Evolutionary conservation across 192 early-diverging fungal genomes (phyloP).

Genomic region (Pilaira anomala): DNA sequence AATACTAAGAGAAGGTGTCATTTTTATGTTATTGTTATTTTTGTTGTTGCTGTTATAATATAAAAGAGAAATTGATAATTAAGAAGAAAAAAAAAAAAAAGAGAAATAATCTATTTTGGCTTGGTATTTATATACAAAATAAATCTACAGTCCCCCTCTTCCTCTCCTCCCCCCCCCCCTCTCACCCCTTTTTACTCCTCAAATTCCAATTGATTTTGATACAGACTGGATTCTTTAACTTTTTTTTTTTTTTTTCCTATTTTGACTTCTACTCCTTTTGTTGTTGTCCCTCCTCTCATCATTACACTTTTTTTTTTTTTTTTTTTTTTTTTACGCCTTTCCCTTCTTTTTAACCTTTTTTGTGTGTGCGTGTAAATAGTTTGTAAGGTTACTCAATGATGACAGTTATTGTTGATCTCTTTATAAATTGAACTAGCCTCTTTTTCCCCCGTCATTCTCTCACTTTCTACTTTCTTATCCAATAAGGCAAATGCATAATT

Average conservation of each 20-base stretch:
- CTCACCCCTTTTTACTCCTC: neutral
- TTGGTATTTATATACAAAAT: slow-evolving; percentile 10
- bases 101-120: neutral
- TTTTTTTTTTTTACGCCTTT: slow-evolving; percentile 5
- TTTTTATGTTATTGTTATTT: neutral
- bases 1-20: slow-evolving; percentile 13
- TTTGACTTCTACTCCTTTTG: slow-evolving; percentile 14
- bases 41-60: neutral
- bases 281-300: neutral
- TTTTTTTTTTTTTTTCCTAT: no score
- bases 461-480: no score
- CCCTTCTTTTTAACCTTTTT: neutral
- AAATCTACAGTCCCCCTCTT: neutral
- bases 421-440: no score
- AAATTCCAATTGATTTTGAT: slow-evolving; percentile 16
- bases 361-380: neutral
- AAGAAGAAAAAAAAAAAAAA: slow-evolving; percentile 4
- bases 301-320: no score
- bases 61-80: slow-evolving; percentile 8
- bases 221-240: slow-evolving; percentile 14
- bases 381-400: no score
- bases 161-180: neutral
- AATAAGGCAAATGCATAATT: no score
- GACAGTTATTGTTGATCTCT: no score
- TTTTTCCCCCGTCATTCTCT: no score